Evolutionary conservation across 148 eudicot genomes (phyloP).

Genomic region (Diospyros lotus): DNA sequence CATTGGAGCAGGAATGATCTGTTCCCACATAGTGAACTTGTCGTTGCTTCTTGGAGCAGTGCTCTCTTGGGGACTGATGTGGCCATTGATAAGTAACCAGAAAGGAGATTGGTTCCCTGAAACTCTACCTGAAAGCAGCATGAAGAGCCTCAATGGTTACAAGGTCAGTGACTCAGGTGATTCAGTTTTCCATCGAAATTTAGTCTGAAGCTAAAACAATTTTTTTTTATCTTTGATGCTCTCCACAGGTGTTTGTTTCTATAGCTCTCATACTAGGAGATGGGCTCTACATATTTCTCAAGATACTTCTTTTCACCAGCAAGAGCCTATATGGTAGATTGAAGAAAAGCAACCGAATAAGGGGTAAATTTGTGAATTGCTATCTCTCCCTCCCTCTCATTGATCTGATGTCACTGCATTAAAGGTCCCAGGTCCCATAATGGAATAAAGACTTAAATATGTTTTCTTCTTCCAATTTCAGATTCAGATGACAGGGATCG

Average conservation of each 20-base stretch:
- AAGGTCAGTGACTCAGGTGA: conserved; percentile 32
- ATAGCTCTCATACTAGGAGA: conserved; percentile 79
- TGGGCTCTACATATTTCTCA: conserved; percentile 67
- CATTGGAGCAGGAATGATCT: conserved; percentile 83
- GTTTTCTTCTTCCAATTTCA: conserved; percentile 13
- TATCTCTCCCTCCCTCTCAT: not conserved
- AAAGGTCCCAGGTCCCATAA: no score
- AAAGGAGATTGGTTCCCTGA: conserved; percentile 67
- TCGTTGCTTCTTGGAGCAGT: conserved; percentile 67
- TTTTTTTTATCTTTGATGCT: conserved; percentile 13
- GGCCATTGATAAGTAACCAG: conserved; percentile 53
- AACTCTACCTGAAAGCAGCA: conserved; percentile 57
- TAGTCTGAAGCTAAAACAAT: not conserved
- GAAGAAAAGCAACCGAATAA: conserved; percentile 27
- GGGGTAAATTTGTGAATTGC: conserved; percentile 33
- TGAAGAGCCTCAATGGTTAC: conserved; percentile 78
- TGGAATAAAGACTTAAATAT: not conserved
- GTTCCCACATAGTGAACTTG: conserved; percentile 67
- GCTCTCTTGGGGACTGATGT: conserved; percentile 75
- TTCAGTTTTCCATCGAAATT: not conserved
- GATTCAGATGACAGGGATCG: conserved; percentile 34
- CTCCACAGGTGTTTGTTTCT: conserved; percentile 58
- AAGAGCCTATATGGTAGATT: conserved; percentile 33
- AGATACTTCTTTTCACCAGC: conserved; percentile 45
- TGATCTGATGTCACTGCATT: no score